A percentile compares a stretch with the other conserved stretches of the same genome.
phyloP scores from a whole-genome alignment of 768 basidiomycete genomes.

The Infundibulicybe gibba region DNA sequence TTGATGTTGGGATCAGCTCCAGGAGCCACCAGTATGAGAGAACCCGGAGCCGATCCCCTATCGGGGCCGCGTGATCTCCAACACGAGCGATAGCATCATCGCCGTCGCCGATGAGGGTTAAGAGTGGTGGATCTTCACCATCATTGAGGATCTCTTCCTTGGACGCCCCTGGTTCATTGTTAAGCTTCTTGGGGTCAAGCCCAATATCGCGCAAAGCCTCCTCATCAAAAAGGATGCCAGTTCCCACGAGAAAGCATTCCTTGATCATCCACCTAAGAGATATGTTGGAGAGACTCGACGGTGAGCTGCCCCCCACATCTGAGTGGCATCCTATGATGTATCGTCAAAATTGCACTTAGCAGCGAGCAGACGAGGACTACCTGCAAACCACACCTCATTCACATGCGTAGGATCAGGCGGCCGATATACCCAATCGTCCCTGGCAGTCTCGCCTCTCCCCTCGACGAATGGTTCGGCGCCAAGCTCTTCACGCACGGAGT shows the following conservation, averaged over 20 bases:
- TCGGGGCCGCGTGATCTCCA: not conserved
- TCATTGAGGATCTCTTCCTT: not conserved
- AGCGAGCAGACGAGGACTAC: not conserved
- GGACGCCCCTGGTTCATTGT: not conserved
- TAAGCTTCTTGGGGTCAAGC: not conserved
- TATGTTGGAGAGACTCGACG: not conserved
- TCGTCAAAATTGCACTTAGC: not conserved
- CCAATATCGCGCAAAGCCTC: not conserved
- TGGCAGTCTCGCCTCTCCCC: not conserved
- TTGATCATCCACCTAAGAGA: not conserved
- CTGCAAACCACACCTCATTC: slow-evolving; percentile 5
- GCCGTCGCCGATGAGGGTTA: too few species aligned
- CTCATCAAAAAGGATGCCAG: not conserved
- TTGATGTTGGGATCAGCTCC: not conserved
- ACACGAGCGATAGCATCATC: too few species aligned
- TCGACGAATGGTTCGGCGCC: not conserved
- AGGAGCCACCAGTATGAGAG: not conserved
- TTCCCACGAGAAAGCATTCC: not conserved
- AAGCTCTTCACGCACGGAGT: not conserved
- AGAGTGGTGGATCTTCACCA: not conserved
- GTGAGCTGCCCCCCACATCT: not conserved
- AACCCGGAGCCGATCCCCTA: not conserved
- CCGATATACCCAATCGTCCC: not conserved
- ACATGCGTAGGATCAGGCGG: slow-evolving; percentile 2
- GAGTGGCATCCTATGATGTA: not conserved